Evolutionary conservation across 2,329 filamentous ascomycete species (phyloP).

Genomic region (Akanthomyces uredinophilus): DNA sequence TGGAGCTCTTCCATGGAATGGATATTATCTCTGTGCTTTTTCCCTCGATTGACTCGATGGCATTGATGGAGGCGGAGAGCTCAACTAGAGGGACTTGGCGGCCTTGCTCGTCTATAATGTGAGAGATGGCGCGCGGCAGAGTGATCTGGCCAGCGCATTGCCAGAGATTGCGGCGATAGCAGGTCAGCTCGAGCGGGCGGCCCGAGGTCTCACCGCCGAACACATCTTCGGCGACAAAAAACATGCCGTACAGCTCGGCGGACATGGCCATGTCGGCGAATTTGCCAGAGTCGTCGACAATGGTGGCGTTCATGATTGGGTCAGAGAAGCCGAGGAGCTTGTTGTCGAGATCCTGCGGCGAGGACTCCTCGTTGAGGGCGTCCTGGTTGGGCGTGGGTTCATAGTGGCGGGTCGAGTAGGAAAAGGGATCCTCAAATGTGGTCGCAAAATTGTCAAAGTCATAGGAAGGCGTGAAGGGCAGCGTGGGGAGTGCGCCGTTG

Average conservation of each 20-base stretch:
- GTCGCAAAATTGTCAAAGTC: constrained; percentile 56
- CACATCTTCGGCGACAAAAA: constrained; percentile 79
- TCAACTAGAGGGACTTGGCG: constrained; percentile 72
- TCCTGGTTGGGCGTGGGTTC: constrained; percentile 40
- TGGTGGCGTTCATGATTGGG: constrained; percentile 52
- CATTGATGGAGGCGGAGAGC: constrained; percentile 75
- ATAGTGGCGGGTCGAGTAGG: constrained; percentile 48
- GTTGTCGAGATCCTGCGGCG: constrained; percentile 56
- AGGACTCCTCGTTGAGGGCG: constrained; percentile 41
- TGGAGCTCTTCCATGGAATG: constrained; percentile 86
- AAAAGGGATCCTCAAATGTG: constrained; percentile 63
- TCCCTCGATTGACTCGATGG: constrained; percentile 86
- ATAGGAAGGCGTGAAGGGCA: constrained; percentile 55
- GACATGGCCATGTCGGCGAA: constrained; percentile 61
- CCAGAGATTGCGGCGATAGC: constrained; percentile 91
- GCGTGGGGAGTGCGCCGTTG: constrained; percentile 28
- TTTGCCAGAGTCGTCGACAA: constrained; percentile 62
- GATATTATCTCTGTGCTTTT: constrained; percentile 92
- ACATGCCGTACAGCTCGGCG: constrained; percentile 81
- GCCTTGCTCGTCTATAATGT: constrained; percentile 68
- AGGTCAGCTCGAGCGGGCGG: constrained; percentile 76
- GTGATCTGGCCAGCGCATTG: constrained; percentile 87
- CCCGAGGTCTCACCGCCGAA: constrained; percentile 56
- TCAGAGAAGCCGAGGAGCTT: constrained; percentile 72
- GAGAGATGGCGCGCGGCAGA: constrained; percentile 65